Evolutionary conservation across 257 asterid species (phyloP).

Genomic region (Eustoma russellianum): DNA sequence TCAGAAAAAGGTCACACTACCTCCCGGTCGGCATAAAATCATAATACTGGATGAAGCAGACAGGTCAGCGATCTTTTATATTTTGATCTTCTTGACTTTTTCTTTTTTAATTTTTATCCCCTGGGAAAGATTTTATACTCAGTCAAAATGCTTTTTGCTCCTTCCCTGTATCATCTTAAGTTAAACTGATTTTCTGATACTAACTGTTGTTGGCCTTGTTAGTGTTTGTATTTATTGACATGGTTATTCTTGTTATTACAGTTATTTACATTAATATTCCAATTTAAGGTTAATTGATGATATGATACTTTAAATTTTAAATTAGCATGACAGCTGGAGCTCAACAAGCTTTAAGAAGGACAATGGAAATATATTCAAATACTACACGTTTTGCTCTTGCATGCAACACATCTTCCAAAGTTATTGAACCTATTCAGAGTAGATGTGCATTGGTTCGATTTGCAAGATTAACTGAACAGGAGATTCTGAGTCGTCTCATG

Average conservation of each 20-base stretch:
- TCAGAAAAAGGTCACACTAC: conserved; percentile 85
- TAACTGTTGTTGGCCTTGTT: too few relatives aligned
- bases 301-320: conserved; percentile 22
- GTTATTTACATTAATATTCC: conserved; percentile 7
- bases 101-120: background rate
- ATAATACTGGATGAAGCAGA: conserved; percentile 94
- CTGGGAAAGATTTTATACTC: too few relatives aligned
- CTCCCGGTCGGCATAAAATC: conserved; percentile 86
- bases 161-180: background rate
- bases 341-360: conserved; percentile 98
- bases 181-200: too few relatives aligned
- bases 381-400: conserved; percentile 97
- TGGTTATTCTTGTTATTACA: background rate
- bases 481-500: conserved; percentile 96
- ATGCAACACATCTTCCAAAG: conserved; percentile 89
- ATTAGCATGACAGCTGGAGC: conserved; percentile 97
- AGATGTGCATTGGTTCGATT: conserved; percentile 93
- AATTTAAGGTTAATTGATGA: background rate
- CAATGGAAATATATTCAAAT: conserved; percentile 92
- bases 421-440: conserved; percentile 95
- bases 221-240: too few relatives aligned
- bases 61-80: conserved; percentile 44
- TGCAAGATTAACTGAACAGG: conserved; percentile 86
- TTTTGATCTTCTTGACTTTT: background rate
- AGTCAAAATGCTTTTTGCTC: background rate